A percentile compares a stretch with the other conserved stretches of the same genome.
Evolutionary conservation across 1,139 yeast genomes (phyloP).

Genomic region (Magnusiomyces suaveolens): DNA sequence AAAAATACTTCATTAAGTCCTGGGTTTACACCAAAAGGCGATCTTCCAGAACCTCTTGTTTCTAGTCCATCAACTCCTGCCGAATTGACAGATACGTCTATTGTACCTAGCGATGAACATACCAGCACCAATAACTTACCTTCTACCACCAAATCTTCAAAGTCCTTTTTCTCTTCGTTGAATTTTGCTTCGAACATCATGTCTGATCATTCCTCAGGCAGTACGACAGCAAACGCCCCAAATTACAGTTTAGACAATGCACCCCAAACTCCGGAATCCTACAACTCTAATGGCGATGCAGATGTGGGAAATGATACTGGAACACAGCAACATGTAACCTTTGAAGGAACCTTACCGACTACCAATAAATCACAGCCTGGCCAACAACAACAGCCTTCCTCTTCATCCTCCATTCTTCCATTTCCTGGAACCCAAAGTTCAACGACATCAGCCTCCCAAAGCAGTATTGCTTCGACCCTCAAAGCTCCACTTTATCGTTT

Average conservation of each 20-base stretch:
- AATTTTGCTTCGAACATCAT: neutral
- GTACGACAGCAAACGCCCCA: neutral
- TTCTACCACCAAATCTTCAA: neutral
- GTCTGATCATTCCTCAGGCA: constrained; percentile 1
- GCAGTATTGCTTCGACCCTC: constrained; percentile 8
- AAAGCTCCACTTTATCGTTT: constrained; percentile 16
- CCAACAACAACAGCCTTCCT: neutral
- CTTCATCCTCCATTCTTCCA: neutral
- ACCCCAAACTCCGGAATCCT: neutral
- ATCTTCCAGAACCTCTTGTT: no score
- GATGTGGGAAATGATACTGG: neutral
- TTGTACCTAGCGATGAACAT: neutral
- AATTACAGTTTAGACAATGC: neutral
- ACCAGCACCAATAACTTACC: neutral
- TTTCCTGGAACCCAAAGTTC: neutral
- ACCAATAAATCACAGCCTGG: neutral
- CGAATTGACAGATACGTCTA: neutral
- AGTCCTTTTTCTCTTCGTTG: constrained; percentile 1
- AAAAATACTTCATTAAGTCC: neutral
- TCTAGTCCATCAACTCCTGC: neutral
- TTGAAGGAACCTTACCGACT: neutral
- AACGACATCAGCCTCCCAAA: neutral
- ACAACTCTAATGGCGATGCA: neutral
- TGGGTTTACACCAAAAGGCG: neutral
- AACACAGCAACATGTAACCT: neutral